phyloP scores from a whole-genome alignment of 2,329 filamentous ascomycete genomes.

The Pseudogymnoascus sp. region DNA sequence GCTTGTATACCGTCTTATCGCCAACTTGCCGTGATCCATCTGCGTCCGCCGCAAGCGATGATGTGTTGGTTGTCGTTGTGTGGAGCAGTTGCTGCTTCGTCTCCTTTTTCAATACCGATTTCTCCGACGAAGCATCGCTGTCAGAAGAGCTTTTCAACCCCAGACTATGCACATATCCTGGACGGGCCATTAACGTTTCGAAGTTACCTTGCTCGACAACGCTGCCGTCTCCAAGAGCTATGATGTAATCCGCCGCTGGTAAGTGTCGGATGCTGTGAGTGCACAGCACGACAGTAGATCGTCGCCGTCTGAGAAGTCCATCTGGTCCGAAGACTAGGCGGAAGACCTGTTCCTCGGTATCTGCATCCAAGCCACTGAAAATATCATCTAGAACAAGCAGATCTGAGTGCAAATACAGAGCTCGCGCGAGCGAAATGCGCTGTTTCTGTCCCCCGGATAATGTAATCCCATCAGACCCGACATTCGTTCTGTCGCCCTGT shows the following conservation, averaged over 20 bases:
- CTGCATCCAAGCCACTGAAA: slow-evolving; percentile 21
- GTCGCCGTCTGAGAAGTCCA: slow-evolving; percentile 17
- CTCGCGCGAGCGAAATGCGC: slow-evolving; percentile 17
- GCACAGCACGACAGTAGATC: slow-evolving; percentile 31
- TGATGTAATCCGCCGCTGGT: slow-evolving; percentile 31
- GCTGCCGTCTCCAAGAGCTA: slow-evolving; percentile 28
- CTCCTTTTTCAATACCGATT: not conserved
- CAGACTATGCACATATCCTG: not conserved
- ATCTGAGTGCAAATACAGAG: slow-evolving; percentile 14
- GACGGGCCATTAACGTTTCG: slow-evolving; percentile 25
- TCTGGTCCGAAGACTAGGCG: slow-evolving; percentile 13
- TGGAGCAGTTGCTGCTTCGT: slow-evolving; percentile 7
- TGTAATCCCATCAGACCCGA: slow-evolving; percentile 19
- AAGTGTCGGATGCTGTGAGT: slow-evolving; percentile 26
- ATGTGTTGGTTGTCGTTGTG: not conserved
- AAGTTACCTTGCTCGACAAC: slow-evolving; percentile 31
- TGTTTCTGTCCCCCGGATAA: slow-evolving; percentile 18
- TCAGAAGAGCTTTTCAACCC: slow-evolving; percentile 2
- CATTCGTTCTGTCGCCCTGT: slow-evolving; percentile 20
- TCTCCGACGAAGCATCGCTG: slow-evolving; percentile 9
- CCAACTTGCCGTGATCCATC: not conserved
- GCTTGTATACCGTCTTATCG: slow-evolving; percentile 18
- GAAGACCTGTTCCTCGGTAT: slow-evolving; percentile 19
- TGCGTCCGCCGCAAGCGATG: not conserved
- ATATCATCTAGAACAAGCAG: slow-evolving; percentile 21